Percentiles rank a stretch among this genome's conserved stretches.
Conservation (phyloP, 2,329 filamentous ascomycete genomes). For the Ophiostoma quercus region DNA sequence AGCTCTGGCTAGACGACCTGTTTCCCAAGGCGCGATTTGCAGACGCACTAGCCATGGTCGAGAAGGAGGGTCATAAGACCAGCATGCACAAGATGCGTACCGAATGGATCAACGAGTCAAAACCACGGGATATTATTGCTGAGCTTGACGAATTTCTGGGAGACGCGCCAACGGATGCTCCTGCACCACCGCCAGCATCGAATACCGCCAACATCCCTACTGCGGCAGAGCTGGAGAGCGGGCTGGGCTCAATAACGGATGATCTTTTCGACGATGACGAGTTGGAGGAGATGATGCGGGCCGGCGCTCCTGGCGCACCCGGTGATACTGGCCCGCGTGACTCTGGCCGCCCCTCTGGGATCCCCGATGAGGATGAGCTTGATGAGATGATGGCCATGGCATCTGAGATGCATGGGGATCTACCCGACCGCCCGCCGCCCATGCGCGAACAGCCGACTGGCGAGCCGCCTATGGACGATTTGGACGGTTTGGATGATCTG, state of each 20-base stretch:
- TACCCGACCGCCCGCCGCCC: slow-evolving; percentile 22
- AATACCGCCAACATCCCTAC: neutral
- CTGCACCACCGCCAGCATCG: neutral
- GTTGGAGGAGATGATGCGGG: slow-evolving; percentile 19
- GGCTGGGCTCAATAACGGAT: slow-evolving; percentile 33
- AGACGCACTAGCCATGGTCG: slow-evolving; percentile 83
- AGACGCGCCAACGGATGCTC: neutral
- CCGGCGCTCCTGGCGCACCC: neutral
- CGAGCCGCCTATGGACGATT: slow-evolving; percentile 29
- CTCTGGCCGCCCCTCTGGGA: slow-evolving; percentile 11
- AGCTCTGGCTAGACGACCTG: slow-evolving; percentile 92
- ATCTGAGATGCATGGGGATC: slow-evolving; percentile 30
- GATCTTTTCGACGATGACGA: slow-evolving; percentile 42
- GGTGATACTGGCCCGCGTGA: neutral
- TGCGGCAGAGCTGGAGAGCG: neutral
- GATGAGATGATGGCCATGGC: slow-evolving; percentile 51
- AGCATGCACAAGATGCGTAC: slow-evolving; percentile 66
- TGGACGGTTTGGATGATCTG: slow-evolving; percentile 43
- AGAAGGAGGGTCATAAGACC: slow-evolving; percentile 86
- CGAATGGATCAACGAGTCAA: slow-evolving; percentile 78
- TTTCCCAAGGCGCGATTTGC: slow-evolving; percentile 92
- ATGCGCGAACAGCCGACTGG: slow-evolving; percentile 24
- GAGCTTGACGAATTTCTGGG: slow-evolving; percentile 23
- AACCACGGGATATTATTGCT: slow-evolving; percentile 41
- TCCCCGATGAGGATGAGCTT: slow-evolving; percentile 44